Conservation (phyloP, 257 asterid species). For the Pogostemon cablin region DNA sequence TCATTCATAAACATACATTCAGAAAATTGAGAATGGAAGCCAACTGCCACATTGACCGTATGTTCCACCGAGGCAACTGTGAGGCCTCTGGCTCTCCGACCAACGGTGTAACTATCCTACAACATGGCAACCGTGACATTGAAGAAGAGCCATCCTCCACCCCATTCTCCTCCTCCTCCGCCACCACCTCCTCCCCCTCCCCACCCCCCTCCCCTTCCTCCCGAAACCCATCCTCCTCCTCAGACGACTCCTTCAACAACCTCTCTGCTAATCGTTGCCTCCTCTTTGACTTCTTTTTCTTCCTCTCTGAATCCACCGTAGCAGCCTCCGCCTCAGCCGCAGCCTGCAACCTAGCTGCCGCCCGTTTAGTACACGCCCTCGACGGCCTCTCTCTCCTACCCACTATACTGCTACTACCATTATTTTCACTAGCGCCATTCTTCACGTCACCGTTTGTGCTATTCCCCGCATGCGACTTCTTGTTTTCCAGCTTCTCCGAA, state of each 20-base stretch:
- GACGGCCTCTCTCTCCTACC: slow-evolving; percentile 94
- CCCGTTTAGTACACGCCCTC: slow-evolving; percentile 96
- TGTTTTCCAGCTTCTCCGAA: slow-evolving; percentile 31
- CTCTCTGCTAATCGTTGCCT: slow-evolving; percentile 61
- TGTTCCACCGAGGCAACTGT: slow-evolving; percentile 86
- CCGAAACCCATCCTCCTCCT: slow-evolving; percentile 39
- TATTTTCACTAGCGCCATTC: slow-evolving; percentile 39
- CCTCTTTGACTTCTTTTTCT: slow-evolving; percentile 61
- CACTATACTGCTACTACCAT: slow-evolving; percentile 44
- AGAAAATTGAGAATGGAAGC: slow-evolving; percentile 94
- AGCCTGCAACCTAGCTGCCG: slow-evolving; percentile 85
- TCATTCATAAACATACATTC: slow-evolving; percentile 62
- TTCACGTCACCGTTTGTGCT: slow-evolving; percentile 38
- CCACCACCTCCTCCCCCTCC: slow-evolving; percentile 48
- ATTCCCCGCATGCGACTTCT: slow-evolving; percentile 36
- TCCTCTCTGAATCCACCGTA: slow-evolving; percentile 59
- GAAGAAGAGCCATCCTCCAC: slow-evolving; percentile 37
- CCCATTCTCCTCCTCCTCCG: slow-evolving; percentile 42
- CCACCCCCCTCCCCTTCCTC: slow-evolving; percentile 39
- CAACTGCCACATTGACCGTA: slow-evolving; percentile 97
- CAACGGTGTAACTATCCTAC: slow-evolving; percentile 65
- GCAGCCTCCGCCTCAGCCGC: slow-evolving; percentile 91
- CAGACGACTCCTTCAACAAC: slow-evolving; percentile 69
- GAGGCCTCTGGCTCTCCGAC: slow-evolving; percentile 88
- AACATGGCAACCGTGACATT: slow-evolving; percentile 47